These are phyloP conservation scores for Coccomyxa sp. DNA, from an alignment of 139 green algal species.

Conservation along the genomic window DNA sequence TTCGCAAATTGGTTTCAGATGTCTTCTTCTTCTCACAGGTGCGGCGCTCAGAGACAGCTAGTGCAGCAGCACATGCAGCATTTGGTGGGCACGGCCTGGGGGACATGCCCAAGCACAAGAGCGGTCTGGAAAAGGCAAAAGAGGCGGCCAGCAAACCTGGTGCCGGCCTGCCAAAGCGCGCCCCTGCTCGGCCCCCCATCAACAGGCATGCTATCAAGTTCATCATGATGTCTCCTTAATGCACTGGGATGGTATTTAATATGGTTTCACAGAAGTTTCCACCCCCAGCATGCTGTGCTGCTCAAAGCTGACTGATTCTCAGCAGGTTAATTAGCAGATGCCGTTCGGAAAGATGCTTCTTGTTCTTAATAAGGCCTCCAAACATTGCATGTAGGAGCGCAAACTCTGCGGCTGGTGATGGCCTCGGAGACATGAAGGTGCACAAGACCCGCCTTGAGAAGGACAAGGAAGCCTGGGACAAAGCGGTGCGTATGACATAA, in stretches of 20 bases:
- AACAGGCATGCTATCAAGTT: neutral
- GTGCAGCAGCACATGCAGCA: neutral
- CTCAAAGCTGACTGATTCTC: neutral
- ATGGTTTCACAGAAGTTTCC: neutral
- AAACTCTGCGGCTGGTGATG: neutral
- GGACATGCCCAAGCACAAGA: slow-evolving; percentile 21
- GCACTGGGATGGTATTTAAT: neutral
- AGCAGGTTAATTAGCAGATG: neutral
- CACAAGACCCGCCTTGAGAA: slow-evolving; percentile 27
- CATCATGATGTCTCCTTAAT: neutral
- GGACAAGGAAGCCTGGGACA: slow-evolving; percentile 25
- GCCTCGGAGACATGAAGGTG: slow-evolving; percentile 14
- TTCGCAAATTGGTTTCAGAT: neutral
- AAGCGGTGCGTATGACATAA: slow-evolving; percentile 2
- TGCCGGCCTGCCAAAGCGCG: neutral
- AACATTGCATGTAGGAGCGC: neutral
- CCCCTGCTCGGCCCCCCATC: neutral
- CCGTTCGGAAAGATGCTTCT: neutral
- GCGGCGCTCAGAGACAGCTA: no score
- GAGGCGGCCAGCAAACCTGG: slow-evolving; percentile 11
- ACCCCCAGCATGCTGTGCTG: neutral
- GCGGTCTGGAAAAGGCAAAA: slow-evolving; percentile 20
- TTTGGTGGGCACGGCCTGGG: neutral
- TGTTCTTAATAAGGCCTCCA: neutral
- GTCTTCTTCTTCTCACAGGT: neutral